Conservation (phyloP, 1,139 yeast genomes). For the Hyphopichia khmerensis region DNA sequence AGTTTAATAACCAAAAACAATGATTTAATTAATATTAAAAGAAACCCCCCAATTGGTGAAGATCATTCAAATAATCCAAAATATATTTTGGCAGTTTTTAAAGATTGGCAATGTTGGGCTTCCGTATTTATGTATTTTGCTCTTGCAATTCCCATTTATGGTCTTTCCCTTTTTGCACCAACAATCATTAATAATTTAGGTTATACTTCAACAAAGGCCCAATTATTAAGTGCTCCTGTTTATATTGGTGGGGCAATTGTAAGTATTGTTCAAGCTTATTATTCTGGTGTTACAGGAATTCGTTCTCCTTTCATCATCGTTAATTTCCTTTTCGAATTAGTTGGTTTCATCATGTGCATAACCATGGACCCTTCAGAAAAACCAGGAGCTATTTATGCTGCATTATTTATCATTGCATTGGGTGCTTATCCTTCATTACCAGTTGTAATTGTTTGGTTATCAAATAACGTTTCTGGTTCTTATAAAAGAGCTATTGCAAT, state of each 20-base stretch:
- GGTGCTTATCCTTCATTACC: constrained; percentile 37
- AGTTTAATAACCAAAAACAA: neutral
- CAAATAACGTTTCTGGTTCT: constrained; percentile 33
- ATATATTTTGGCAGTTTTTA: constrained; percentile 21
- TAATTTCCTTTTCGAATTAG: constrained; percentile 20
- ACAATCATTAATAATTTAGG: constrained; percentile 25
- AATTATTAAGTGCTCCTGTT: constrained; percentile 32
- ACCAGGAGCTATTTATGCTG: constrained; percentile 28
- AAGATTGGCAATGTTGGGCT: constrained; percentile 25
- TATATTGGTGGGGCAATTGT: constrained; percentile 29
- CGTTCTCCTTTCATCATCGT: constrained; percentile 32
- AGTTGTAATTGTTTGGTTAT: constrained; percentile 34
- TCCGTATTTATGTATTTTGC: constrained; percentile 13
- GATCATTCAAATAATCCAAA: constrained; percentile 13
- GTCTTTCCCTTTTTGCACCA: constrained; percentile 29
- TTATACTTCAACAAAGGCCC: constrained; percentile 19
- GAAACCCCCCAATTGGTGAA: constrained; percentile 6
- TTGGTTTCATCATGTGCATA: constrained; percentile 31
- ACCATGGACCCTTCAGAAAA: constrained; percentile 12
- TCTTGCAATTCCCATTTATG: constrained; percentile 12
- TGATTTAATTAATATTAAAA: neutral
- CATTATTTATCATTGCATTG: constrained; percentile 27
- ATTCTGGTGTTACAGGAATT: constrained; percentile 25
- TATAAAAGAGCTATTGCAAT: constrained; percentile 37
- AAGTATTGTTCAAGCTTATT: constrained; percentile 24